phyloP scores from a whole-genome alignment of 192 early-diverging fungal species.

The Gigaspora rosea region DNA sequence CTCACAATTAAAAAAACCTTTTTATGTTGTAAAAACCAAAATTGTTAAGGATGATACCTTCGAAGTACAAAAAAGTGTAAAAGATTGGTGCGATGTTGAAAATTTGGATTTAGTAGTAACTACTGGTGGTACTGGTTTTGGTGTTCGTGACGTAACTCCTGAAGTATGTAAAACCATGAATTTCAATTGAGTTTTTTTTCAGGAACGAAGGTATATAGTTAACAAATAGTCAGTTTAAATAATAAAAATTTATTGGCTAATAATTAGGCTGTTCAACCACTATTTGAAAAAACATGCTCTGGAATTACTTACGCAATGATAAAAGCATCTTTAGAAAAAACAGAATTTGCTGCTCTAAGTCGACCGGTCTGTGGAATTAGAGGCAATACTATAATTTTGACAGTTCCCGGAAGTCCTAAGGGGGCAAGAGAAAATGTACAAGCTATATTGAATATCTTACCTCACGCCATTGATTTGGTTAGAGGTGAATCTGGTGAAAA shows the following conservation, averaged over 20 bases:
- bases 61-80: constrained; percentile 54
- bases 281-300: constrained; percentile 68
- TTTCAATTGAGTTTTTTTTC: no score
- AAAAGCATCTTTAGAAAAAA: constrained; percentile 71
- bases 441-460: constrained; percentile 70
- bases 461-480: constrained; percentile 79
- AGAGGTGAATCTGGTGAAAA: constrained; percentile 60
- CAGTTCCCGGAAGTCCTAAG: constrained; percentile 89
- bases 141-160: constrained; percentile 82
- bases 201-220: no score
- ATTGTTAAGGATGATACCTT: constrained; percentile 58
- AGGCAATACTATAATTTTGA: constrained; percentile 66
- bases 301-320: constrained; percentile 84
- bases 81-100: constrained; percentile 50
- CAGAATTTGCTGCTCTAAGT: constrained; percentile 88
- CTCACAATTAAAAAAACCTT: constrained; percentile 25
- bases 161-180: constrained; percentile 54
- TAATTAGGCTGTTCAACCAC: constrained; percentile 66
- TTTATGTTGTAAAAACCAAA: constrained; percentile 39
- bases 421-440: constrained; percentile 82
- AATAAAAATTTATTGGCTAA: no score
- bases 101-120: constrained; percentile 73
- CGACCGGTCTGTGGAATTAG: constrained; percentile 73
- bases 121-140: constrained; percentile 93
- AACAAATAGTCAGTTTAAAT: no score